These are phyloP conservation scores for Hericium coralloides DNA, from an alignment of 768 basidiomycete species.

Conservation along the genomic window DNA sequence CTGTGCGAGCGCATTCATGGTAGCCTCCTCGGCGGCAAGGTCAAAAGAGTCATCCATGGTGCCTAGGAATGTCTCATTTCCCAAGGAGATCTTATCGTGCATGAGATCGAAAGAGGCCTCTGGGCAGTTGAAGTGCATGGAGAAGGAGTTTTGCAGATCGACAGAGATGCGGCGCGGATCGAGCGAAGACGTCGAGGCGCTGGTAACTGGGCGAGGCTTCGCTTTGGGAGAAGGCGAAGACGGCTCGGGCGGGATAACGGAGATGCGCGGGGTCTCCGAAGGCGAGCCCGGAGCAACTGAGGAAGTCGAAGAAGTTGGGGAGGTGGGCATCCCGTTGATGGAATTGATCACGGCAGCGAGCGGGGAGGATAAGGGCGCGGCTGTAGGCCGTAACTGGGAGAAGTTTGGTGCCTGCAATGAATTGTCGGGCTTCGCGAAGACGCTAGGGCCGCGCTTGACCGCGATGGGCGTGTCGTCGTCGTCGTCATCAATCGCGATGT, in stretches of 20 bases:
- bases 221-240: conserved; percentile 7
- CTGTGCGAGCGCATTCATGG: neutral
- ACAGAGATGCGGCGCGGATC: conserved; percentile 9
- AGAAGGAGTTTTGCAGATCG: conserved; percentile 9
- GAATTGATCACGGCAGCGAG: conserved; percentile 14
- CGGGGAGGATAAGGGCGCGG: conserved; percentile 16
- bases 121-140: conserved; percentile 8
- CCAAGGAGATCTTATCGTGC: conserved; percentile 11
- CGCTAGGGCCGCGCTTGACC: neutral
- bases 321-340: conserved; percentile 7
- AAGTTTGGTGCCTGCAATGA: conserved; percentile 5
- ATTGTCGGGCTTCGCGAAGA: neutral
- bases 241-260: conserved; percentile 5
- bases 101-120: conserved; percentile 14
- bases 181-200: neutral
- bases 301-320: neutral
- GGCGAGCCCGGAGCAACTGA: neutral
- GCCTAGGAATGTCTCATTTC: conserved; percentile 9
- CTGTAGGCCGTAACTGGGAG: conserved; percentile 21
- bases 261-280: conserved; percentile 5
- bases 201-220: neutral
- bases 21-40: neutral
- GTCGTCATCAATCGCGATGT: conserved; percentile 8
- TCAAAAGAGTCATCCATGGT: conserved; percentile 6
- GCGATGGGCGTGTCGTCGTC: neutral